phyloP scores from a whole-genome alignment of 495 filamentous ascomycete species.

The Immersiella caudata region DNA sequence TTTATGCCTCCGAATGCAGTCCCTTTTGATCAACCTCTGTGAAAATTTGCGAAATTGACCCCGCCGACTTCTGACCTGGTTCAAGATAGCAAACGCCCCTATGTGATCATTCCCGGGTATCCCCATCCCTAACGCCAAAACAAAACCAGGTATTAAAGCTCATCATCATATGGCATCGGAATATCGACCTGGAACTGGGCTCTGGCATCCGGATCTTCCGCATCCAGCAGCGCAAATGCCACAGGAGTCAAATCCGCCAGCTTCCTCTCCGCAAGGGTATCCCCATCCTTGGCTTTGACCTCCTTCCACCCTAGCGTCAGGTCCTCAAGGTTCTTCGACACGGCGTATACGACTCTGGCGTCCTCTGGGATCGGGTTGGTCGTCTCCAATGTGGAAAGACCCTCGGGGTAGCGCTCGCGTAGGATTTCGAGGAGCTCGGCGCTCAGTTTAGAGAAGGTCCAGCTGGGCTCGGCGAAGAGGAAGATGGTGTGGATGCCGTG shows the following conservation, averaged over 20 bases:
- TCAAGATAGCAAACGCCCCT: background rate
- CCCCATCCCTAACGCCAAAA: constrained; percentile 1
- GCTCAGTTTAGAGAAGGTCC: constrained; percentile 64
- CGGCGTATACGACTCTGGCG: constrained; percentile 43
- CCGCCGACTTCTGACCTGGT: too few species aligned
- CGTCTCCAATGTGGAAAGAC: constrained; percentile 30
- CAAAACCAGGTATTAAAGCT: background rate
- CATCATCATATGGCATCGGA: constrained; percentile 46
- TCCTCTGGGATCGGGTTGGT: constrained; percentile 38
- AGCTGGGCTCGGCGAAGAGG: constrained; percentile 64
- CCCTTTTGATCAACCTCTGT: too few species aligned
- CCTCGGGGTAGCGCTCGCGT: constrained; percentile 51
- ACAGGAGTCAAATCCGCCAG: constrained; percentile 61
- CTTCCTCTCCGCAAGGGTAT: constrained; percentile 42
- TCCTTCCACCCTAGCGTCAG: constrained; percentile 45
- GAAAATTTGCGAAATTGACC: too few species aligned
- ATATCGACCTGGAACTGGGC: constrained; percentile 67
- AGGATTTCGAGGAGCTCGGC: constrained; percentile 62
- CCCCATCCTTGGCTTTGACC: constrained; percentile 38
- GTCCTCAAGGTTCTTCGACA: constrained; percentile 39
- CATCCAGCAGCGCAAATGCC: constrained; percentile 67
- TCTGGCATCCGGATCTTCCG: constrained; percentile 52
- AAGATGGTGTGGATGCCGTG: constrained; percentile 76
- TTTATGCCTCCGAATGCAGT: background rate
- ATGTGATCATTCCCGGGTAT: background rate